phyloP scores from a whole-genome alignment of 2,329 filamentous ascomycete genomes.

The Ophiostoma sp. region DNA sequence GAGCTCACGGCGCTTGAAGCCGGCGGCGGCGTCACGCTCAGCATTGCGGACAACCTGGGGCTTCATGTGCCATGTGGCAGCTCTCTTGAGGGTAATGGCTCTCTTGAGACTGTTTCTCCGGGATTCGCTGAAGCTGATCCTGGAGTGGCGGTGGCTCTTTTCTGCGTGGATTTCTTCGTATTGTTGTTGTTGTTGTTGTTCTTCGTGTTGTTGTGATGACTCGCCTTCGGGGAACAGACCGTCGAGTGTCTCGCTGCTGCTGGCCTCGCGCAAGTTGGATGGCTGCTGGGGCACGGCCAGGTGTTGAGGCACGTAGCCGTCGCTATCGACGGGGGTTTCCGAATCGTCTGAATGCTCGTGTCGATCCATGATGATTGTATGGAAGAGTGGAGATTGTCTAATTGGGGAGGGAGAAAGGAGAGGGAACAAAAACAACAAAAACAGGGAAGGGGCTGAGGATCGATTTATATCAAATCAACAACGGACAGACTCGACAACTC shows the following conservation, averaged over 20 bases:
- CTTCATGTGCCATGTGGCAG: background rate
- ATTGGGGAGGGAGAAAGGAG: background rate
- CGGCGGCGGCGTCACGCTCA: conserved; percentile 12
- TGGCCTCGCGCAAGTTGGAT: background rate
- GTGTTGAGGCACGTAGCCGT: background rate
- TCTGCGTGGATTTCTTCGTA: background rate
- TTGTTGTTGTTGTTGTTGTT: background rate
- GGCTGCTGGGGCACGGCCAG: background rate
- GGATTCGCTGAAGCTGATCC: background rate
- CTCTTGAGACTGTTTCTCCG: background rate
- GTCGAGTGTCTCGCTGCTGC: conserved; percentile 8
- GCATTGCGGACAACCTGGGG: conserved; percentile 12
- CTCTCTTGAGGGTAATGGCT: background rate
- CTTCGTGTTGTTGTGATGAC: background rate
- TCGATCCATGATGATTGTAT: conserved; percentile 12
- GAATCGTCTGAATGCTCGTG: conserved; percentile 16
- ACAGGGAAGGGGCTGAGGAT: too few species aligned
- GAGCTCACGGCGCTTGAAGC: conserved; percentile 38
- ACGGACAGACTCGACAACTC: background rate
- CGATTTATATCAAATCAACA: conserved; percentile 5
- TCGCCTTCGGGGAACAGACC: background rate
- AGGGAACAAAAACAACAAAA: too few species aligned
- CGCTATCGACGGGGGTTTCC: conserved; percentile 14
- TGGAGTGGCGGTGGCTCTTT: background rate
- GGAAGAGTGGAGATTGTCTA: conserved; percentile 4